Conservation (phyloP, 1,284 basidiomycete species). For the Agaricales sp. region DNA sequence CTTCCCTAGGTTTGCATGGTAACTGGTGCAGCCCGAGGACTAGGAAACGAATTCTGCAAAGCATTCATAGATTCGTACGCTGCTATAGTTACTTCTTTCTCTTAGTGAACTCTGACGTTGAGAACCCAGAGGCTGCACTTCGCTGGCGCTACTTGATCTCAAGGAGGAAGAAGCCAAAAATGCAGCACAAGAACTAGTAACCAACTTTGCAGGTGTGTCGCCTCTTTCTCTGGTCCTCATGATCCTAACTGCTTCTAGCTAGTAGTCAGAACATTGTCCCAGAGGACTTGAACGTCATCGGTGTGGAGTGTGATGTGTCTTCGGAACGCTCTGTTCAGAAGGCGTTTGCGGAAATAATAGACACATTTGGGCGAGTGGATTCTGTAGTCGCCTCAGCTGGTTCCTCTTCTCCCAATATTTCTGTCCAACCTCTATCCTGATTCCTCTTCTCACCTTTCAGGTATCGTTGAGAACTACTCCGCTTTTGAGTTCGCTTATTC, state of each 20-base stretch:
- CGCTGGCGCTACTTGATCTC: conserved; percentile 79
- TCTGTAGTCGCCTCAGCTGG: conserved; percentile 84
- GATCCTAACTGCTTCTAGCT: conserved; percentile 44
- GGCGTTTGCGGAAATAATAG: conserved; percentile 58
- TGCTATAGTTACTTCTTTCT: background rate
- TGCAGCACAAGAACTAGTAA: conserved; percentile 67
- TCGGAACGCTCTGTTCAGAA: conserved; percentile 72
- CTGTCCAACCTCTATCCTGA: conserved; percentile 5
- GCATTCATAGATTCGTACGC: conserved; percentile 80
- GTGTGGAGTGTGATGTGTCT: conserved; percentile 83
- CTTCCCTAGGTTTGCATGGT: conserved; percentile 75
- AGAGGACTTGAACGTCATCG: conserved; percentile 63
- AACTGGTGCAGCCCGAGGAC: conserved; percentile 88
- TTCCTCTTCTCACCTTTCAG: conserved; percentile 23
- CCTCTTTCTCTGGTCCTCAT: conserved; percentile 8
- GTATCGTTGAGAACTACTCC: conserved; percentile 87
- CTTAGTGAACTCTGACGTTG: conserved; percentile 7
- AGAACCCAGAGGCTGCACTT: conserved; percentile 61
- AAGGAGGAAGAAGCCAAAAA: conserved; percentile 61
- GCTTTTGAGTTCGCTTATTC: conserved; percentile 62
- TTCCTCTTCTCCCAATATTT: conserved; percentile 21
- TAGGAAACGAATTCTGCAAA: conserved; percentile 83
- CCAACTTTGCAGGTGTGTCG: conserved; percentile 39
- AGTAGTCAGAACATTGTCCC: conserved; percentile 30
- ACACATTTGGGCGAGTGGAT: conserved; percentile 78